Evolutionary conservation across 768 basidiomycete genomes (phyloP).

Genomic region (Hygrophoropsis aurantiaca): DNA sequence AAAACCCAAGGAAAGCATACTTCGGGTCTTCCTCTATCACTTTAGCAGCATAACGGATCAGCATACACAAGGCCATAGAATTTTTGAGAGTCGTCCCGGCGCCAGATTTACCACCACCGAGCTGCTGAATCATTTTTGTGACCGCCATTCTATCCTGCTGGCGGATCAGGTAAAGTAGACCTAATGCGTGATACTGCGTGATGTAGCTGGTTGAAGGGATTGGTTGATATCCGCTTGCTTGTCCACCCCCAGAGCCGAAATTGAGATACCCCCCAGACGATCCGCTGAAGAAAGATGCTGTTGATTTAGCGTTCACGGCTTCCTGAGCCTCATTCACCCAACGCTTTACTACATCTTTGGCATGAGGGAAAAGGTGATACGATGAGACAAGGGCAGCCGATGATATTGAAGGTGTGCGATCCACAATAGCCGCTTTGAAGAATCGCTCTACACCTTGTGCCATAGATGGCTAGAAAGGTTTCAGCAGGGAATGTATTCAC

Average conservation of each 20-base stretch:
- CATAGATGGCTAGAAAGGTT: constrained; percentile 83
- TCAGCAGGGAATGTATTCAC: constrained; percentile 33
- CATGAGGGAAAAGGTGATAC: constrained; percentile 91
- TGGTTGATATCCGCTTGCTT: constrained; percentile 66
- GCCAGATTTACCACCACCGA: constrained; percentile 86
- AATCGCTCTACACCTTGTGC: constrained; percentile 97
- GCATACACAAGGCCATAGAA: constrained; percentile 97
- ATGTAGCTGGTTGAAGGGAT: constrained; percentile 89
- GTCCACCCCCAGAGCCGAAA: constrained; percentile 56
- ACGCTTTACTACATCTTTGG: constrained; percentile 94
- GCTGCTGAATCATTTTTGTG: constrained; percentile 98
- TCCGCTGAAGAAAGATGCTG: constrained; percentile 63
- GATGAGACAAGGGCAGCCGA: constrained; percentile 96
- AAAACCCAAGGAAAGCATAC: constrained; percentile 47
- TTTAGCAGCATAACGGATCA: constrained; percentile 97
- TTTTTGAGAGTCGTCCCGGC: constrained; percentile 86
- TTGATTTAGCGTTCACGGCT: constrained; percentile 86
- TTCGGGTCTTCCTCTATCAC: constrained; percentile 99
- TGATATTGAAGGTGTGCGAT: constrained; percentile 92
- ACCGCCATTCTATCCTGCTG: constrained; percentile 99
- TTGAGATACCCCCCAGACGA: constrained; percentile 67
- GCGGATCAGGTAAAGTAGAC: constrained; percentile 89
- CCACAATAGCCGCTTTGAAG: constrained; percentile 99
- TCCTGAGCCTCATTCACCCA: constrained; percentile 99
- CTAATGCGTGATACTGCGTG: constrained; percentile 96